Evolutionary conservation across 768 basidiomycete genomes (phyloP), one percentile per base, ranked within the genome.

Genomic region (Xerocomellus amylosporus): DNA sequence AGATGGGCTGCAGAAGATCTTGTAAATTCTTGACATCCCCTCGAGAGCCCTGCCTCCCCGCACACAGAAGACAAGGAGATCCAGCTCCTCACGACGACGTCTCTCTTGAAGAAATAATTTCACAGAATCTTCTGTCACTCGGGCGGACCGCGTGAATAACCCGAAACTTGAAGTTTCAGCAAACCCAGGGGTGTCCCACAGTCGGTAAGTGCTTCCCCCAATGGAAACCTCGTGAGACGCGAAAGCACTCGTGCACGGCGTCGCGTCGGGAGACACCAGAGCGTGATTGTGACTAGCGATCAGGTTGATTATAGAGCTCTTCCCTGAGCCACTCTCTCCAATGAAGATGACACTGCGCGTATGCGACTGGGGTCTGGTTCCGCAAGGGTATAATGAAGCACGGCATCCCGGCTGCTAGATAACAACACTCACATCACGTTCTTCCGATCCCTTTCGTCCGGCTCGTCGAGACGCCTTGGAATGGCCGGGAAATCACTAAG

Each of bases 231-330:
- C 38, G 55, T 76, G 72, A 0, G 46, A 19, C 3, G 40, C 41
- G 45, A 55, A 64, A 2, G 57, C 22, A 26, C 64, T 55, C 3
- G 77, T 77, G 51, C 68, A 73, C 0, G 71, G 73, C 1, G 36
- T 20, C 0, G 63, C 67, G 1, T 64, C 56, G 34, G 60, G 62
- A 5, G 73, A 72, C 6, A 63, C 61, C 0, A 14, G n/a, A 4
- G 74, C 71, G 4, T n/a, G 20, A 1, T 64, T 37, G 5, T 34
- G 19, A 19, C 55, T 60, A 8, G 57, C 58, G 31, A 77, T 55
- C 63, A 78, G 71, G 49, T 77, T 78, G 54, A 77, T 62, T 22
- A 77, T 58, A 0, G 73, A 75, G 55, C 74, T 75, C 58, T 77
- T 78, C 14, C 72, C 66, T 1, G 55, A 46, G 24, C 66, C 68